phyloP scores from a whole-genome alignment of 345 rosid genomes.

The rapeseed (Brassica napus) region DNA sequence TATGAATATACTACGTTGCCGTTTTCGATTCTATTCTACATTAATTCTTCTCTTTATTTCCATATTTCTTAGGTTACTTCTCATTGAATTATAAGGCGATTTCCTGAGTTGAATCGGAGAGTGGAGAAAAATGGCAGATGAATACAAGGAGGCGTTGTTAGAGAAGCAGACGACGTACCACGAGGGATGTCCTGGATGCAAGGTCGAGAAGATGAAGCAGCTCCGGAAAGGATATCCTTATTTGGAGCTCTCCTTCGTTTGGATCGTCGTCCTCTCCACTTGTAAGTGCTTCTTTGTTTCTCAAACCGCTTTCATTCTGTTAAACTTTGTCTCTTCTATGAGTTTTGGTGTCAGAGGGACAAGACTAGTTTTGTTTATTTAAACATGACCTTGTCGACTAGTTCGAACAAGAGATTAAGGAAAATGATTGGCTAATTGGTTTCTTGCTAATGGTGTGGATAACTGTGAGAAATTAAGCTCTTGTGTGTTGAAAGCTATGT shows the following conservation, averaged over 20 bases:
- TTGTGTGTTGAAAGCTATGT: not conserved
- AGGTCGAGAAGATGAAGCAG: conserved; percentile 60
- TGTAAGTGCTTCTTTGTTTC: conserved; percentile 40
- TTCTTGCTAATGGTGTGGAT: not conserved
- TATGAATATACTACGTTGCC: conserved; percentile 1
- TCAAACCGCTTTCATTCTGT: not conserved
- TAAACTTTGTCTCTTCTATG: not conserved
- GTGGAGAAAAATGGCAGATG: conserved; percentile 17
- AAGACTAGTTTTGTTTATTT: not conserved
- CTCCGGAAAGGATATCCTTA: conserved; percentile 56
- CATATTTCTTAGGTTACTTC: not conserved
- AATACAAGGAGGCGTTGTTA: conserved; percentile 33
- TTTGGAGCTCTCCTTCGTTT: conserved; percentile 56
- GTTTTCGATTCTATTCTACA: not conserved
- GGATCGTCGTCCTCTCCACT: conserved; percentile 70
- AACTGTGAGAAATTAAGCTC: not conserved
- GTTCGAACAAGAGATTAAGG: not conserved
- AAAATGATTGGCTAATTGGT: not conserved
- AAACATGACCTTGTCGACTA: not conserved
- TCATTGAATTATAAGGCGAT: not conserved
- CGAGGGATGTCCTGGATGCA: conserved; percentile 61
- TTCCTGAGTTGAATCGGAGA: not conserved
- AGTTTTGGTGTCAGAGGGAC: not conserved
- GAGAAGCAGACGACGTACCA: conserved; percentile 26
- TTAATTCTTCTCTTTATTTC: not conserved